Conservation (phyloP, 2,329 filamentous ascomycete species). For the Dothideomycetes sp. region DNA sequence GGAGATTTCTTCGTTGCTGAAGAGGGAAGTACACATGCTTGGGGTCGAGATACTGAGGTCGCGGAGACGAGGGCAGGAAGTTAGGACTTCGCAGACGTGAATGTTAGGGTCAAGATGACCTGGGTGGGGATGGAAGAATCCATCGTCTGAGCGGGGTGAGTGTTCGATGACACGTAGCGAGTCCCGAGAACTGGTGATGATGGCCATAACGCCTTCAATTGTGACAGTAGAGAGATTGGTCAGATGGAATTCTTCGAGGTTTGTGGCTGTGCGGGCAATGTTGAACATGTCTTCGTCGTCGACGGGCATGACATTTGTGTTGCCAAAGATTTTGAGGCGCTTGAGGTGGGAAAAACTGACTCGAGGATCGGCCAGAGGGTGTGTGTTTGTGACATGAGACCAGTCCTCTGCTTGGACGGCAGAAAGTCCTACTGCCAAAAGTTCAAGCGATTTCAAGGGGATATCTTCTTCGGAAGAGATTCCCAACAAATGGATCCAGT, state of each 20-base stretch:
- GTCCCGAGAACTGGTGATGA: slow-evolving; percentile 40
- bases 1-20: slow-evolving; percentile 35
- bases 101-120: slow-evolving; percentile 29
- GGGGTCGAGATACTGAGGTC: slow-evolving; percentile 42
- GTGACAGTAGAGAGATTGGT: slow-evolving; percentile 45
- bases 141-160: slow-evolving; percentile 43
- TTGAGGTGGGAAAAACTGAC: slow-evolving; percentile 42
- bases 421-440: slow-evolving; percentile 42
- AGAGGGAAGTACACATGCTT: slow-evolving; percentile 39
- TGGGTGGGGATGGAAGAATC: slow-evolving; percentile 43
- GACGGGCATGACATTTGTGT: slow-evolving; percentile 44
- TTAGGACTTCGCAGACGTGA: slow-evolving; percentile 41
- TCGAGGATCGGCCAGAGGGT: slow-evolving; percentile 33
- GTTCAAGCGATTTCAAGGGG: slow-evolving; percentile 42
- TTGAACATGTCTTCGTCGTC: slow-evolving; percentile 40
- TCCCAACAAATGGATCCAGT: slow-evolving; percentile 42
- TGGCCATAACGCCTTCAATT: slow-evolving; percentile 43
- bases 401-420: slow-evolving; percentile 35
- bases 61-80: slow-evolving; percentile 37
- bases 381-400: slow-evolving; percentile 31
- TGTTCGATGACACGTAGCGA: slow-evolving; percentile 45
- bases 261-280: slow-evolving; percentile 43
- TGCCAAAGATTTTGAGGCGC: slow-evolving; percentile 46
- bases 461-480: slow-evolving; percentile 29
- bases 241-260: slow-evolving; percentile 44